phyloP scores from a whole-genome alignment of 768 basidiomycete genomes.

The Kwoniella sp. region DNA sequence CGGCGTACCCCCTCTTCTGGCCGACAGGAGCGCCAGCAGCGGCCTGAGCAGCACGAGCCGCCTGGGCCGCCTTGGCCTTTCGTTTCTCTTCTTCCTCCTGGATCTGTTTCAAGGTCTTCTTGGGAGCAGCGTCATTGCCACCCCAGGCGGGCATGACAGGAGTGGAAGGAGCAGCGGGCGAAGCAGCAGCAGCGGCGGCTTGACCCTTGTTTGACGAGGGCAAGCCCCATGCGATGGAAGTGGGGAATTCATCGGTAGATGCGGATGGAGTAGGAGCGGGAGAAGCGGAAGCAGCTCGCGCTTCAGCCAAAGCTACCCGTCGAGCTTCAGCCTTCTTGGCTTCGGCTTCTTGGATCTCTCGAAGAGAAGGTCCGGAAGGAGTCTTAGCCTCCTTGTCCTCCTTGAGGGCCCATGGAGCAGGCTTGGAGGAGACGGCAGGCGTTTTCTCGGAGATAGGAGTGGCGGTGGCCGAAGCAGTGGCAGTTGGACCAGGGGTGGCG shows the following conservation, averaged over 20 bases:
- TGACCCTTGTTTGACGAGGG: constrained; percentile 16
- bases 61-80: constrained; percentile 63
- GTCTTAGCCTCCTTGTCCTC: constrained; percentile 64
- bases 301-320: constrained; percentile 72
- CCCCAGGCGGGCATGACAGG: constrained; percentile 64
- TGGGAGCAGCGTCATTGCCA: constrained; percentile 62
- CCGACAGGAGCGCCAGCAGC: constrained; percentile 51
- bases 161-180: constrained; percentile 59
- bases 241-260: constrained; percentile 23
- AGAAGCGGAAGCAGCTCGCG: constrained; percentile 60
- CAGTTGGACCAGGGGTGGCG: constrained; percentile 24
- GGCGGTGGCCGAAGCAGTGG: constrained; percentile 10
- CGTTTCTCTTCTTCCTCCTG: constrained; percentile 93
- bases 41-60: constrained; percentile 62
- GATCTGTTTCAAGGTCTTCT: constrained; percentile 98
- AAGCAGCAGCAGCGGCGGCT: constrained; percentile 70
- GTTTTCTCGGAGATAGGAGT: constrained; percentile 28
- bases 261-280: constrained; percentile 43
- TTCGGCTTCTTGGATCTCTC: constrained; percentile 95
- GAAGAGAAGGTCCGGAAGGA: constrained; percentile 67
- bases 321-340: constrained; percentile 73
- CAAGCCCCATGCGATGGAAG: constrained; percentile 66
- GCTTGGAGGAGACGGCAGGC: constrained; percentile 26
- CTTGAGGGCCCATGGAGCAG: constrained; percentile 58
- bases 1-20: constrained; percentile 72